Base-by-base conservation (phyloP, 495 filamentous ascomycete species). In the Geopyxis carbonaria region DNA sequence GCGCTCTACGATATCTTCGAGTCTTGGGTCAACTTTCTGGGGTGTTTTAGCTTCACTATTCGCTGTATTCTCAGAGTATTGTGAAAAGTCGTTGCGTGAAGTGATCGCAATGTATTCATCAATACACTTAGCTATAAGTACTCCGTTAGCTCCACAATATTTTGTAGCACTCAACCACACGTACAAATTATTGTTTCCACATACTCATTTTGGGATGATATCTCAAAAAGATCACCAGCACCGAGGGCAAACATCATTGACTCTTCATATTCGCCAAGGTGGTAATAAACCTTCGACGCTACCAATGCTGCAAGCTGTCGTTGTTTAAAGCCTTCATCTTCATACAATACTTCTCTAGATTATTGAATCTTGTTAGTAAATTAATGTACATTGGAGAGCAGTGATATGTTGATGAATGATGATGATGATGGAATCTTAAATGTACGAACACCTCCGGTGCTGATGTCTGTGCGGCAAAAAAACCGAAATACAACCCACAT, bases 231-330 rank as follows among this genome's bases (percentile, higher is more conserved):
- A 49, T 93, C 86, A 25, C 91, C 91, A 14, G 91, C 87, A 22
- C 83, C 86, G 9, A 99, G 70, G 35, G 91, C 91, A 62, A 99
- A 93, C 16, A 80, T 78, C 91, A 99, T 95, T 59, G 86, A 93
- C 68, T 95, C 89, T 56, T 94, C 85, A 63, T 95, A 95, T 61
- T 92, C 91, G 62, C 91, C 81, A 32, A 99, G 74, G 56, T 99
- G 87, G 57, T 94, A 99, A 62, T 95, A 99, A 46, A 95, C 83
- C 66, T 95, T 95, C 43, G 91, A 79, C 36, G 86, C 79, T 34
- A 99, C 85, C 21, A 99, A 67, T 40, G 91, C 87, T 39, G 91
- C 91, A 30, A 95, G 75, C 56, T 86, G 80, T 49, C 89, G 80
- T 56, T 99, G 79, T 11, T 89, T 79, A 52, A 99, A 99, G 35